Evolutionary conservation across 768 basidiomycete species (phyloP), one percentile per base, ranked within the genome.

Genomic region (Sarcomyxa edulis): DNA sequence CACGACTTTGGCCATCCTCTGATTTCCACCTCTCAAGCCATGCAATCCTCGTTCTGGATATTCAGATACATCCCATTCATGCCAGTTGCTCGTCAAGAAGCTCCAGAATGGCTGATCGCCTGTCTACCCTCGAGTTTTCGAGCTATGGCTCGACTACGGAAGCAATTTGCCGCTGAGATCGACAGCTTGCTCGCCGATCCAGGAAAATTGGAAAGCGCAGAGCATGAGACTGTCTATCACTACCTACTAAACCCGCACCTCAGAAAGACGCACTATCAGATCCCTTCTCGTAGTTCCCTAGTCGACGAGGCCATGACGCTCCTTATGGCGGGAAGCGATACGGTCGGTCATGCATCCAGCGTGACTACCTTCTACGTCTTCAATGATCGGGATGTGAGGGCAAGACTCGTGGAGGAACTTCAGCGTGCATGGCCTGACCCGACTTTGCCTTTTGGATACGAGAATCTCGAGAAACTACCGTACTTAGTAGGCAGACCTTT

Each of bases 271-370:
- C n/a, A n/a, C n/a, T 28, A 32, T 4, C 22, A 32, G 6, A 25
- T 19, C 2, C 33, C 27, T 0, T 43, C 42, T 7, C 21, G 57
- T 11, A 48, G 54, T 7, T 62, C 58, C 55, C 59, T 68, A 15
- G 44, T 63, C 19, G 59, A 65, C 31, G 62, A 68, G 43, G 64
- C 57, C 5, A 48, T 60, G 23, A 58, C 56, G 32, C 43, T 68
- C 44, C 46, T 59, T 4, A 63, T 64, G 27, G 71, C 71, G 5
- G 71, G 71, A 5, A 62, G 62, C 19, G 71, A 71, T 44, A 70
- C 68, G 3, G 60, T 64, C 9, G 68, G 62, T 11, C 65, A 69
- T 39, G 52, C 61, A 1, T 61, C 64, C 42, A 61, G 54, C 0
- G 53, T 65, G 19, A 66, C 58, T 6, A 38, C 58, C 0, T 64